Base-by-base conservation (phyloP, 352 stramenopile genomes). In the Globisporangium nunn region DNA sequence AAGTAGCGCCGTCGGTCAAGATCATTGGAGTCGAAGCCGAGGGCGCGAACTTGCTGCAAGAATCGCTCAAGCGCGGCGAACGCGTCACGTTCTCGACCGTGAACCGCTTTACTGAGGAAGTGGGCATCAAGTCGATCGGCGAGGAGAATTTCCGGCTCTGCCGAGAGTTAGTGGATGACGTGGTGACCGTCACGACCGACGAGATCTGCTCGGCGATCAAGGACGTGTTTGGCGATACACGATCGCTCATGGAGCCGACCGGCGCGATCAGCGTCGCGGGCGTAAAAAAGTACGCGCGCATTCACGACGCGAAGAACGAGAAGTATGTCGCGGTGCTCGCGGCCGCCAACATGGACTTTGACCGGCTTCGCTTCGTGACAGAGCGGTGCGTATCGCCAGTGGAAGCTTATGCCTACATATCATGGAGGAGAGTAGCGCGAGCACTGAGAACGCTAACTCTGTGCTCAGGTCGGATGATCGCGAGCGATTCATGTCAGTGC, bases 301-400 rank as follows among this genome's bases (percentile, higher is more conserved):
- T 71, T 14, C 65, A 66, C 37, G 65, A 76, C 29, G 62, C 65
- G 2, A 51, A 64, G 37, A 74, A 89, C 45, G 77, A 91, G 56
- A 97, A 87, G 46, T 92, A 98, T 54, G 93, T 98, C 12, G 95
- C 93, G 6, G 91, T 99, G 49, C 85, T 97, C 46, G 98, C 93
- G 8, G 97, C 96, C 10, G 97, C 97, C n/a, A 99, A 99, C 72
- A 98, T 99, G 96, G 96, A 99, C 76, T 99, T 99, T 77, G 95
- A 99, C 71, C 89, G 97, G 17, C 80, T 99, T n/a, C 86, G 96
- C 41, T 98, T 99, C 62, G 91, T 99, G 7, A 90, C 89, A 5
- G 79, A 89, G 48, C 72, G 74, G 67, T 75, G 58, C 33, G 54
- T 64, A 39, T n/a, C 30, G 44, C 0, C 4, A 17, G 35, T 18